Evolutionary conservation across 163 green algal genomes (phyloP).

Genomic region (Botryococcus braunii): DNA sequence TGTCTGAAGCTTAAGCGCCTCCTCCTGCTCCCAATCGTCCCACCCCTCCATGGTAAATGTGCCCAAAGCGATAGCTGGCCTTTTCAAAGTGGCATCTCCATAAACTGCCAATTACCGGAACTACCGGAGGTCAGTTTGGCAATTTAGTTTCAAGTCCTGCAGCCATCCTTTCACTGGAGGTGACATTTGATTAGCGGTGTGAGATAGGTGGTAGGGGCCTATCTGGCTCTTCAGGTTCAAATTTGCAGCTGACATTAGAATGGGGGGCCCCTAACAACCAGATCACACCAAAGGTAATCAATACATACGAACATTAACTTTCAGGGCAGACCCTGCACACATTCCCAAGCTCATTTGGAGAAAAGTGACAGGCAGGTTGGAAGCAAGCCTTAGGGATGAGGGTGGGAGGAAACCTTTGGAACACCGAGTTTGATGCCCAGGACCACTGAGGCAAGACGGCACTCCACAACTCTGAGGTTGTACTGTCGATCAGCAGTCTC

Average conservation of each 20-base stretch:
- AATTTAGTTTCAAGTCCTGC: too few species aligned
- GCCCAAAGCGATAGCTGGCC: too few species aligned
- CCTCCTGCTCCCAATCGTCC: conserved; percentile 21
- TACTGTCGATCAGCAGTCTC: conserved; percentile 77
- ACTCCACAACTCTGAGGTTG: conserved; percentile 96
- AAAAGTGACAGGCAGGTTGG: background rate
- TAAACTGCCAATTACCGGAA: too few species aligned
- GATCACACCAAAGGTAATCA: background rate
- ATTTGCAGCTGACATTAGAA: too few species aligned
- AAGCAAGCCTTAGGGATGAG: background rate
- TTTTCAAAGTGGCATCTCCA: too few species aligned
- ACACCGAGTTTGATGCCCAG: conserved; percentile 58
- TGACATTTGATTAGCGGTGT: too few species aligned
- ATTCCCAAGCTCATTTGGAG: background rate
- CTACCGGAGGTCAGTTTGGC: too few species aligned
- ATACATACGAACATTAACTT: background rate
- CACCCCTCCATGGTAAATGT: too few species aligned
- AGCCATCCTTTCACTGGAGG: too few species aligned
- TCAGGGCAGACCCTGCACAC: background rate
- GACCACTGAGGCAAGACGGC: conserved; percentile 70
- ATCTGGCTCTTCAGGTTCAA: too few species aligned
- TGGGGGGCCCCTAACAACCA: too few species aligned
- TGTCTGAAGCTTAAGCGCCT: conserved; percentile 42
- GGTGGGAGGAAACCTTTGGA: conserved; percentile 14
- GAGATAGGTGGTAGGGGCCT: too few species aligned